These are phyloP conservation scores for Pseudocercospora musae DNA, from an alignment of 2,329 filamentous ascomycete species.

Conservation along the genomic window DNA sequence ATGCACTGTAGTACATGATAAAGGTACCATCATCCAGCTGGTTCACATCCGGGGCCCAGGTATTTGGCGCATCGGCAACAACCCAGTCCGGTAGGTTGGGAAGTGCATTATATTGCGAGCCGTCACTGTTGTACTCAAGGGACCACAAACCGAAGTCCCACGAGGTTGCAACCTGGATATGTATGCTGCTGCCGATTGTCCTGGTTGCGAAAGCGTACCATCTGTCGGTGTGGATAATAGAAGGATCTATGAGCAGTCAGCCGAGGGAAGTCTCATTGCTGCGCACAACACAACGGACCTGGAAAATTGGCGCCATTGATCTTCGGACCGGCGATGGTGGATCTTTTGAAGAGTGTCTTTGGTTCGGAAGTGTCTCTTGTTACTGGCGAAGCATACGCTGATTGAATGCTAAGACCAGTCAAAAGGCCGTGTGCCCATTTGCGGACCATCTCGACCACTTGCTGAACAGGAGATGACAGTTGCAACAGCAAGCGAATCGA, in stretches of 20 bases:
- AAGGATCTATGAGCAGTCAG: conserved; percentile 30
- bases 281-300: conserved; percentile 61
- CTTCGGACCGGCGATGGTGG: conserved; percentile 25
- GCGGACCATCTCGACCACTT: not conserved
- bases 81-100: conserved; percentile 54
- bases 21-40: conserved; percentile 39
- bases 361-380: not conserved
- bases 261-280: conserved; percentile 56
- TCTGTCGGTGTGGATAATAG: conserved; percentile 32
- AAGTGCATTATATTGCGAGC: conserved; percentile 51
- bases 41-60: conserved; percentile 62
- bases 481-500: not conserved
- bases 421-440: not conserved
- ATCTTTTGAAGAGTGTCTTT: conserved; percentile 1
- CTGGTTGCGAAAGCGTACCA: conserved; percentile 43
- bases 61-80: conserved; percentile 46
- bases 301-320: conserved; percentile 48
- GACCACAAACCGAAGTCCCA: conserved; percentile 36
- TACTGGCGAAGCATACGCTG: not conserved
- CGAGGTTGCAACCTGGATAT: conserved; percentile 41
- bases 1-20: conserved; percentile 37
- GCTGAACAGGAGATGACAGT: not conserved
- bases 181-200: conserved; percentile 34
- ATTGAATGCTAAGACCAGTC: not conserved
- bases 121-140: conserved; percentile 37